Evolutionary conservation across 2,329 filamentous ascomycete species (phyloP).

Genomic region (Curvularia eragrostidis): DNA sequence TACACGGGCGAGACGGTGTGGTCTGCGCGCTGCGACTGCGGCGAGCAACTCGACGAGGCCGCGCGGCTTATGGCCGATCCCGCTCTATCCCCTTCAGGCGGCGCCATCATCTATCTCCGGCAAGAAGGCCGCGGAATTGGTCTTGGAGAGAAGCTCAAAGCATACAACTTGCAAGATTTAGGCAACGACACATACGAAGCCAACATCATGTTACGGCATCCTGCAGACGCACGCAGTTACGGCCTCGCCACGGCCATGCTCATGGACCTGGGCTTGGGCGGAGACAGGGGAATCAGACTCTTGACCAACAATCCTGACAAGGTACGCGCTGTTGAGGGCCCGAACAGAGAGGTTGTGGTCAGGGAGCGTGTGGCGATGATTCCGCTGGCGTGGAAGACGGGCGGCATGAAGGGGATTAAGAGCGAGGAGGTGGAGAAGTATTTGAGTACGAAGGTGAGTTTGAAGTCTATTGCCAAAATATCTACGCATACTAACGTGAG

Average conservation of each 20-base stretch:
- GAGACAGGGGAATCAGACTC: slow-evolving; percentile 75
- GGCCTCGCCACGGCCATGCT: slow-evolving; percentile 96
- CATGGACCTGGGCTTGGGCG: slow-evolving; percentile 76
- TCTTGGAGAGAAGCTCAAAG: slow-evolving; percentile 93
- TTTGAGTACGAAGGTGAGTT: slow-evolving; percentile 84
- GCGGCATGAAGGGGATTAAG: slow-evolving; percentile 77
- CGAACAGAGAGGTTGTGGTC: slow-evolving; percentile 84
- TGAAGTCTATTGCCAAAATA: slow-evolving; percentile 15
- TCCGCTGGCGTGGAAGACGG: slow-evolving; percentile 86
- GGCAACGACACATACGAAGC: slow-evolving; percentile 98
- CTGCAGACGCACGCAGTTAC: slow-evolving; percentile 92
- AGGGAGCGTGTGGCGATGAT: slow-evolving; percentile 94
- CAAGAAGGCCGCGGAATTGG: slow-evolving; percentile 97
- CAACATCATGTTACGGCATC: slow-evolving; percentile 87
- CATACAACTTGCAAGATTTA: slow-evolving; percentile 95
- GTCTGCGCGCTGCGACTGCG: slow-evolving; percentile 97
- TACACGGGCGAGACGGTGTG: slow-evolving; percentile 99
- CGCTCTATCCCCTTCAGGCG: slow-evolving; percentile 66
- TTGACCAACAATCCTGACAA: slow-evolving; percentile 99
- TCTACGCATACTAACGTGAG: slow-evolving; percentile 16
- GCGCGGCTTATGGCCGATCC: slow-evolving; percentile 87
- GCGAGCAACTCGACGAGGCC: slow-evolving; percentile 96
- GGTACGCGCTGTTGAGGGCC: slow-evolving; percentile 90
- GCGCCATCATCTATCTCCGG: slow-evolving; percentile 92
- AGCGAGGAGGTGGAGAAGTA: slow-evolving; percentile 93